Evolutionary conservation across 1,284 basidiomycete species (phyloP), one percentile per base, ranked within the genome.

Genomic region (Apiotrichum gracile): DNA sequence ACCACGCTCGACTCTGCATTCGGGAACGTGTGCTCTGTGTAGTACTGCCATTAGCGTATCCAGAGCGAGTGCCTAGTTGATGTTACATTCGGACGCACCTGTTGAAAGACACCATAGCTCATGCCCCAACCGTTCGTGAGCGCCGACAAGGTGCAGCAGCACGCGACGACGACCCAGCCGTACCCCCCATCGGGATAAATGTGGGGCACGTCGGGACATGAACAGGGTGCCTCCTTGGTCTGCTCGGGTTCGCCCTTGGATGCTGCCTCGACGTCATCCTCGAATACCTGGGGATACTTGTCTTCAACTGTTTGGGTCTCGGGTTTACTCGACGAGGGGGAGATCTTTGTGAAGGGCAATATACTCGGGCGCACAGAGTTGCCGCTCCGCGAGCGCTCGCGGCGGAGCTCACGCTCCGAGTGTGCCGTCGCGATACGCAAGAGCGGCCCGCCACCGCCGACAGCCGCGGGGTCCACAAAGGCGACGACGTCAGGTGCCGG

Each of bases 101-200:
- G 48, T 51, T 67, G 66, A 47, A 64, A 68, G 3, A 66, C 65
- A 42, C 66, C 65, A 24, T 60, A 70, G 45, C 52, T 62, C 64
- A 68, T 65, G 21, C 64, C 64, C 57, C 62, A 67, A 2, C 66
- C 60, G 35, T 42, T 62, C 0, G 64, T 63, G 17, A 54, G 51
- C 25, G 56, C 67, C 1, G 64, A 61, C 16, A 68, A 33, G 5
- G 61, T 61, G 33, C 57, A 56, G 58, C 69, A 70, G 44, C 63
- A 63, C 3, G 48, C 42, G 12, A 70, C 49, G 0, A 70, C 66
- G 10, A 70, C 64, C 69, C 69, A 70, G 9, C 69, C 69, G 43
- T 70, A 69, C 4, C 69, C 69, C 16, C 76, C 76, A 55, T 77
- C 74, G 5, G 70, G 75, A 25, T 68, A 68, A 10, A 53, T 52